Percentiles rank a stretch among this genome's conserved stretches.
phyloP scores from a whole-genome alignment of 352 stramenopile species.

The Phytophthora pistaciae region DNA sequence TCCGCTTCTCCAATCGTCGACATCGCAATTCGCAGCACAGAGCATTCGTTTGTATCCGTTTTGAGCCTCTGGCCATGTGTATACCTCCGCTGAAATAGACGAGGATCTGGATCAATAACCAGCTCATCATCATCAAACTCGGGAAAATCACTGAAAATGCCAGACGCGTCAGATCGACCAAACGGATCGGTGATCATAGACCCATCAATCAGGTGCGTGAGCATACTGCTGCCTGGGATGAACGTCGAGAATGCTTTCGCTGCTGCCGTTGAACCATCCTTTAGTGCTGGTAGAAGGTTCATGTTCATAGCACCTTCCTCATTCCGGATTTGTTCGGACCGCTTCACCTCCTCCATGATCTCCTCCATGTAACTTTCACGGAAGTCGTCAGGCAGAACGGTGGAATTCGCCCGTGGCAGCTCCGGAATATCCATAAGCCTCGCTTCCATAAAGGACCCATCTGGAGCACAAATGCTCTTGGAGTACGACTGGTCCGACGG shows the following conservation, averaged over 20 bases:
- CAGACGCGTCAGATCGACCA: constrained; percentile 44
- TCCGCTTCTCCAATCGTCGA: constrained; percentile 69
- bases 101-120: constrained; percentile 70
- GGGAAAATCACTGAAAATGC: constrained; percentile 69
- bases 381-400: constrained; percentile 65
- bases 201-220: constrained; percentile 80
- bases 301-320: constrained; percentile 59
- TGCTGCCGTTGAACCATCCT: constrained; percentile 66
- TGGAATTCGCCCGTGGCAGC: constrained; percentile 36
- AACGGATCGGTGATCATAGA: constrained; percentile 66
- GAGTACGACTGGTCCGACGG: constrained; percentile 65
- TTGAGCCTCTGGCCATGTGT: constrained; percentile 41
- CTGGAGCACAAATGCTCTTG: constrained; percentile 73
- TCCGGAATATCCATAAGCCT: constrained; percentile 75
- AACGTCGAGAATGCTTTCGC: constrained; percentile 82
- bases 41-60: constrained; percentile 60
- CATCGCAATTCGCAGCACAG: constrained; percentile 84
- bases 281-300: constrained; percentile 67
- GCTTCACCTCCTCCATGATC: constrained; percentile 66
- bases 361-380: constrained; percentile 70
- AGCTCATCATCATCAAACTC: constrained; percentile 60
- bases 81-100: constrained; percentile 42
- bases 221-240: constrained; percentile 72
- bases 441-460: constrained; percentile 80
- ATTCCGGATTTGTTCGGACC: constrained; percentile 53